A percentile compares a stretch with the other conserved stretches of the same genome.
phyloP scores from a whole-genome alignment of 305 asterid species.

The Rubia peregrina region DNA sequence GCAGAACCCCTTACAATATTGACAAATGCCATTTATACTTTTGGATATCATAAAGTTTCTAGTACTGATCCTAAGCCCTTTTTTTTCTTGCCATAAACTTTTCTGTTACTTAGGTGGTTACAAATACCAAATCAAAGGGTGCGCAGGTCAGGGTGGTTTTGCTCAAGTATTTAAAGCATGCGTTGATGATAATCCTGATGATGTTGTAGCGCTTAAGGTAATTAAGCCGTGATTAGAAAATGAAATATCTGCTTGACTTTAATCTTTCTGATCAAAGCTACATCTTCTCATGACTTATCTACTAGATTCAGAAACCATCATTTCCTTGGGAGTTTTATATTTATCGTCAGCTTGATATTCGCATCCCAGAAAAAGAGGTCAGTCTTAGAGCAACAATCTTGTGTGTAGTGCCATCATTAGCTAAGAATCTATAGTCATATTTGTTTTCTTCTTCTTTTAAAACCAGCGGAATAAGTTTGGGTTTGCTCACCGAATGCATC shows the following conservation, averaged over 20 bases:
- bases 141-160: conserved; percentile 99
- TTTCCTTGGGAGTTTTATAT: conserved; percentile 98
- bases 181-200: conserved; percentile 60
- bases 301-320: conserved; percentile 94
- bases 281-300: conserved; percentile 17
- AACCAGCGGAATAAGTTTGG: conserved; percentile 78
- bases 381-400: conserved; percentile 12
- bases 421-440: conserved; percentile 20
- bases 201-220: conserved; percentile 89
- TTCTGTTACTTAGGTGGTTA: conserved; percentile 50
- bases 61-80: conserved; percentile 11
- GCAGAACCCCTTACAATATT: background rate
- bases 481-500: conserved; percentile 78
- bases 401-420: conserved; percentile 10
- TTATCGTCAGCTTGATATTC: conserved; percentile 81
- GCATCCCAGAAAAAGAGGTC: conserved; percentile 69
- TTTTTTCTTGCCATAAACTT: conserved; percentile 11
- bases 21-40: background rate
- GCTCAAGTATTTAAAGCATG: conserved; percentile 91
- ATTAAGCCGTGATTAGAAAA: conserved; percentile 12
- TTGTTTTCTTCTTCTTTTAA: conserved; percentile 18
- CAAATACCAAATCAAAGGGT: conserved; percentile 89
- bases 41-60: background rate
- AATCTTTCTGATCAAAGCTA: conserved; percentile 11
- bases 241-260: conserved; percentile 17